Evolutionary conservation across 768 basidiomycete species (phyloP).

Genomic region (Rhodosporidiobolus sp.): DNA sequence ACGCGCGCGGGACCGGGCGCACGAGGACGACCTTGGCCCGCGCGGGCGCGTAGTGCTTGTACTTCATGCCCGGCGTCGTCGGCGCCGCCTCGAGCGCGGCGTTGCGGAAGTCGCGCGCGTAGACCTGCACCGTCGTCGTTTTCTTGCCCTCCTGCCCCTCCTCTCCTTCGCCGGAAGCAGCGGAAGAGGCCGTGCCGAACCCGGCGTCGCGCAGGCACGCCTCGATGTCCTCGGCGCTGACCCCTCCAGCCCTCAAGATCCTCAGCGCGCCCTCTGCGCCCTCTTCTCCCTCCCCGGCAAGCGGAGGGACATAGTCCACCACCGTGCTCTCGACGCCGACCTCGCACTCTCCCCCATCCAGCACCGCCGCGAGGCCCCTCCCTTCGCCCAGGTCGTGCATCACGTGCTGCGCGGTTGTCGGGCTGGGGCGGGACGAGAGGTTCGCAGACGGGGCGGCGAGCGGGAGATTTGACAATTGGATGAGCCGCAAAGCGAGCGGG

Average conservation of each 20-base stretch:
- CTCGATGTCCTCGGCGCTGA: slow-evolving; percentile 84
- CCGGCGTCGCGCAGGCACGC: slow-evolving; percentile 47
- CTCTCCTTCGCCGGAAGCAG: not conserved
- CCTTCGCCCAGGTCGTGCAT: slow-evolving; percentile 64
- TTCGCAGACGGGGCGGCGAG: slow-evolving; percentile 95
- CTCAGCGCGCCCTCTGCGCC: slow-evolving; percentile 65
- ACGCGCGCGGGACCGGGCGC: slow-evolving; percentile 48
- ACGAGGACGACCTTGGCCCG: slow-evolving; percentile 72
- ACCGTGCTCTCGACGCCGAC: slow-evolving; percentile 96
- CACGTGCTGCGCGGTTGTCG: slow-evolving; percentile 85
- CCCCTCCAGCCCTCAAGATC: slow-evolving; percentile 83
- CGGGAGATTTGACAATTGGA: slow-evolving; percentile 67
- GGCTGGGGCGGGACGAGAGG: slow-evolving; percentile 87
- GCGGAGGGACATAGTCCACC: slow-evolving; percentile 66
- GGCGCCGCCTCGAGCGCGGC: slow-evolving; percentile 69
- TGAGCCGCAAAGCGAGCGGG: slow-evolving; percentile 84
- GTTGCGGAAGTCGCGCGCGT: slow-evolving; percentile 72
- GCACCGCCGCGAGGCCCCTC: slow-evolving; percentile 60
- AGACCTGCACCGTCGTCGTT: slow-evolving; percentile 20
- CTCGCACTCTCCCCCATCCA: slow-evolving; percentile 87
- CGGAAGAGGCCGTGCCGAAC: not conserved
- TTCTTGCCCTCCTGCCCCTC: not conserved
- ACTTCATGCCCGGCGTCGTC: slow-evolving; percentile 98
- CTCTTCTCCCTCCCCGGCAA: slow-evolving; percentile 23
- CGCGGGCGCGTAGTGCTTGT: slow-evolving; percentile 87